These are phyloP conservation scores for Trifolium fragiferum DNA, from an alignment of 306 rosid species.

Conservation along the genomic window DNA sequence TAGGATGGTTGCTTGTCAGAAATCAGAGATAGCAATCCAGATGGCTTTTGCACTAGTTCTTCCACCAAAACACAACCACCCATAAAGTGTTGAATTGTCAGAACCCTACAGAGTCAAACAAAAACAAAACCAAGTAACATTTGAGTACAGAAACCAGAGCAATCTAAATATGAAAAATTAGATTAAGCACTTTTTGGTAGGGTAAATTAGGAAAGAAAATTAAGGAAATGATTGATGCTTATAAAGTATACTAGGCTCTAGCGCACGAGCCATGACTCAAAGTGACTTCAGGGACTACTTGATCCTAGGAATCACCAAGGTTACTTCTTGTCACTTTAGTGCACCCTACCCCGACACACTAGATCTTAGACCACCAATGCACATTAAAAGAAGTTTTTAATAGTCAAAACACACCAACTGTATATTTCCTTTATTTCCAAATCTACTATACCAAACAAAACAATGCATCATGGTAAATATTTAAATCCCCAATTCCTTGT, in stretches of 20 bases:
- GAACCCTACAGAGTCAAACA: constrained; percentile 65
- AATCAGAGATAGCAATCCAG: constrained; percentile 81
- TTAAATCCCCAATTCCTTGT: too few relatives aligned
- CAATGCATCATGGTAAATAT: too few relatives aligned
- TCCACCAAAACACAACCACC: constrained; percentile 98
- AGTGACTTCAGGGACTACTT: constrained; percentile 13
- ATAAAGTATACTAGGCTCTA: constrained; percentile 24
- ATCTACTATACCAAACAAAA: too few relatives aligned
- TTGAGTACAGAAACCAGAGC: constrained; percentile 15
- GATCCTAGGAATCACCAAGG: constrained; percentile 23
- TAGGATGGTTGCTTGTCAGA: constrained; percentile 67
- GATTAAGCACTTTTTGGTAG: constrained; percentile 4
- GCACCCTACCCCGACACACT: too few relatives aligned
- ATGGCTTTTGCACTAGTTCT: constrained; percentile 89
- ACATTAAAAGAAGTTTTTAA: too few relatives aligned
- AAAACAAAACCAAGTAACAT: constrained; percentile 14
- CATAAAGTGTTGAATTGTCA: constrained; percentile 90
- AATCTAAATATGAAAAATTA: neutral
- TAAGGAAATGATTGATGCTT: constrained; percentile 9
- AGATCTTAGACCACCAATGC: too few relatives aligned
- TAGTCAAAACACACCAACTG: too few relatives aligned
- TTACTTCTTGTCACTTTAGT: neutral
- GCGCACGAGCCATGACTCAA: constrained; percentile 14
- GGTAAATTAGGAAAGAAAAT: constrained; percentile 18
- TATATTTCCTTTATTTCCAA: too few relatives aligned